Evolutionary conservation across 2,329 filamentous ascomycete species (phyloP), one percentile per base, ranked within the genome.

Genomic region (Microdochium trichocladiopsis): DNA sequence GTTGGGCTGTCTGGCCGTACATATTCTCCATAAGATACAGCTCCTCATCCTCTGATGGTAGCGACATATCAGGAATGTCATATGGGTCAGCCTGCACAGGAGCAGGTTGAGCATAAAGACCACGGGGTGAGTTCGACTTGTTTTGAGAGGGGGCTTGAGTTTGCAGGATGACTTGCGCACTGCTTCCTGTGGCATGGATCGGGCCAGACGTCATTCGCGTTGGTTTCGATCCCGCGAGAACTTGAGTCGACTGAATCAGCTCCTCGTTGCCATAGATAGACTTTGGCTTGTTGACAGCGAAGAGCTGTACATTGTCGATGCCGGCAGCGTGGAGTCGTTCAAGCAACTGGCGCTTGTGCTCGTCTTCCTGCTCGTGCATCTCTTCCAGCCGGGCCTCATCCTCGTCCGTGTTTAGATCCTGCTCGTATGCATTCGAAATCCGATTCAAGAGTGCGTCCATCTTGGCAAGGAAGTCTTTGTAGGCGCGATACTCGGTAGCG

Each of bases 311-410:
- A 52, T 73, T 69, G 12, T 76, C 70, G 48, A 82, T 69, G 2
- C 72, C 76, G 8, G 72, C 72, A n/a, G 68, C 66, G 2, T 69
- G 54, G 0, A 83, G 66, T 16, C 66, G 64, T 45, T 62, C 61
- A 24, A 73, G 64, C 21, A 83, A 63, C 1, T 58, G 58, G 22
- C 66, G 62, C 56, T 79, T 77, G 54, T 71, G 71, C 36, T 66
- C 60, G 52, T 73, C 41, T 22, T 45, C 41, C 41, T 45, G n/a
- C 41, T 69, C 69, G 11, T 72, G 71, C 36, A 83, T 60, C 33
- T 74, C 68, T 53, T 81, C 77, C 9, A 82, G 64, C 41, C 68
- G 71, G 31, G 63, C 60, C 58, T 83, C 79, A 22, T 79, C 76
- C 10, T 76, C 73, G 2, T 76, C 72, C 1, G 75, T 82, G 48